These are phyloP conservation scores for Ananas comosus DNA, from an alignment of 176 grass and related monocot genomes.

Conservation along the genomic window DNA sequence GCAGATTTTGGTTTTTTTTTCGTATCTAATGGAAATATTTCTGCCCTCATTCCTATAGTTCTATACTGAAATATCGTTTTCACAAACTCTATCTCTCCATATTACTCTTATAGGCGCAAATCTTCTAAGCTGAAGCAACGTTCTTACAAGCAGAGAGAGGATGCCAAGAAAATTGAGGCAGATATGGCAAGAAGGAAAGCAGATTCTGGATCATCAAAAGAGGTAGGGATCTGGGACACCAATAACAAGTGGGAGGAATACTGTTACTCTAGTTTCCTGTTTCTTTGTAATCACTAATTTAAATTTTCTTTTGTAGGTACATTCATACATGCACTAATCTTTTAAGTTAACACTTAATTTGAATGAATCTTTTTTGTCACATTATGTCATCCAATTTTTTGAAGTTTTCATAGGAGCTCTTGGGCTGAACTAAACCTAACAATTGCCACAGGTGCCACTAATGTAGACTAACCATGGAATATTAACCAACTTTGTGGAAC, in stretches of 20 bases:
- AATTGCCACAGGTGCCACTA: no score
- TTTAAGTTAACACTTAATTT: no score
- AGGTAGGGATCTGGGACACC: constrained; percentile 14
- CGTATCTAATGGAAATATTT: no score
- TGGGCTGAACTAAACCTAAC: no score
- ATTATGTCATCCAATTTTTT: no score
- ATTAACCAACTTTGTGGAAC: no score
- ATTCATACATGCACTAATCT: neutral
- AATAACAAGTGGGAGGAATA: neutral
- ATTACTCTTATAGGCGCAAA: neutral
- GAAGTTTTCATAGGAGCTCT: no score
- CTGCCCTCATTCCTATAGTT: neutral
- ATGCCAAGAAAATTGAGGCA: constrained; percentile 5
- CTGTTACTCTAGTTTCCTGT: neutral
- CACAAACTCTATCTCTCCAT: neutral
- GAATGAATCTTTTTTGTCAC: no score
- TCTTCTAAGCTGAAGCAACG: constrained; percentile 13
- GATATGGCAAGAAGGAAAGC: neutral
- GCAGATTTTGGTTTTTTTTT: no score
- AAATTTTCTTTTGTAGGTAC: neutral
- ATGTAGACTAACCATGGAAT: no score
- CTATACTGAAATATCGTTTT: neutral
- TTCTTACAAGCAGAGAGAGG: constrained; percentile 19
- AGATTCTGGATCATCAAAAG: neutral
- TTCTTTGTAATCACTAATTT: neutral